Conservation (phyloP, 768 basidiomycete genomes). For the Tricholoma bakamatsutake region DNA sequence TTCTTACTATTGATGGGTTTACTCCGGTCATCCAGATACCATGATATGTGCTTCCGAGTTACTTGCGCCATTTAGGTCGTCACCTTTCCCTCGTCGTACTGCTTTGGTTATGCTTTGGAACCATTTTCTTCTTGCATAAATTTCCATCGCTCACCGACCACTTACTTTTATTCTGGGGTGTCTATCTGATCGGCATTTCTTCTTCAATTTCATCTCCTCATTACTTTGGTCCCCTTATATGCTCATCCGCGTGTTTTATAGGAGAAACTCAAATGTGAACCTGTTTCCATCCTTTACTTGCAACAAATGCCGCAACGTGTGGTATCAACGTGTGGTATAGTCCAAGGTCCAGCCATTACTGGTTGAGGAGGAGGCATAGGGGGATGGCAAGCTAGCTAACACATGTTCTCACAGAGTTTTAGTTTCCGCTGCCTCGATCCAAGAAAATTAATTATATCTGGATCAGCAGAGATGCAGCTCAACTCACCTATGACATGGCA, state of each 20-base stretch:
- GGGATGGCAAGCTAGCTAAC: too few species aligned
- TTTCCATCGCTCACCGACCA: not conserved
- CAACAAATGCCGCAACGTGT: not conserved
- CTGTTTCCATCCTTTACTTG: not conserved
- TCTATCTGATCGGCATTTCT: not conserved
- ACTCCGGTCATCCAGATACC: not conserved
- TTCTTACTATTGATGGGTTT: not conserved
- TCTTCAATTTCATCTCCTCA: not conserved
- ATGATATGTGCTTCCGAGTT: not conserved
- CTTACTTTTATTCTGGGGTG: not conserved
- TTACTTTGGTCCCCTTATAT: not conserved
- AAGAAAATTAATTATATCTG: too few species aligned
- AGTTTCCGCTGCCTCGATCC: too few species aligned
- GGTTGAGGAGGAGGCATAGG: too few species aligned
- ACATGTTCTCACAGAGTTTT: too few species aligned
- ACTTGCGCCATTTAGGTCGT: not conserved
- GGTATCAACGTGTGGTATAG: not conserved
- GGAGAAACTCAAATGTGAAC: not conserved
- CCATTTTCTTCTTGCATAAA: not conserved
- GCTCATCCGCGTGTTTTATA: not conserved
- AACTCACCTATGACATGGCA: too few species aligned
- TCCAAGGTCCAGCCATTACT: too few species aligned
- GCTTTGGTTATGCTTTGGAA: not conserved
- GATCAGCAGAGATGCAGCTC: too few species aligned
- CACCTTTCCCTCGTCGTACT: not conserved